Base-by-base conservation (phyloP, 169 alveolate species). In the Plasmodium fragile region DNA sequence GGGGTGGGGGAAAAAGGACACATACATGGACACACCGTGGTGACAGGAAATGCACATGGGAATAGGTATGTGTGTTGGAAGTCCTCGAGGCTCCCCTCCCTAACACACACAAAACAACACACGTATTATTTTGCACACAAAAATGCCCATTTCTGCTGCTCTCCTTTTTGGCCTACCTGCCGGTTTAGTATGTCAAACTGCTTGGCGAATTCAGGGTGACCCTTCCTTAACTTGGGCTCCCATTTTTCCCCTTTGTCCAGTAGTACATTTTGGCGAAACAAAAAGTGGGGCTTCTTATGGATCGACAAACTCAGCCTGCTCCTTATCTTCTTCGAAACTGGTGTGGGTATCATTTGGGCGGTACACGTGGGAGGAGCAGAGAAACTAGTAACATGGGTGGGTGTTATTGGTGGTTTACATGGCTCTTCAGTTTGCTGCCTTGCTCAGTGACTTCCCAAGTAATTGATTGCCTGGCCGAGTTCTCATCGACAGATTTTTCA, bases 261-360 rank as follows among this genome's bases (percentile, higher is more conserved):
- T 73, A 75, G 78, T 39, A 73, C 45, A 84, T 84, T 84, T 84
- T 72, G 80, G 3, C 93, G 82, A 43, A 84, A 84, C 78, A 84
- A 53, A 84, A 84, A 84, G 45, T 84, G 93, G 8, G 93, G 93
- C 55, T 84, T 84, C 32, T 75, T 84, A 28, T 84, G 93, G 70
- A 84, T 77, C 13, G 93, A 84, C 84, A 84, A 41, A 55, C 69
- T 84, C 73, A 84, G 45, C 69, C 93, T 45, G 65, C 93, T 84
- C 65, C 93, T 84, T 18, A 84, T 84, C 69, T 84, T 84, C 49
- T 84, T 84, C 30, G 93, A 84, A 45, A 84, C 93, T 25, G 93
- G 93, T 18, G 93, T 73, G 18, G 93, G 93, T 10, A 84, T 73
- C 93, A 84, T 84, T 72, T 84, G 78, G 41, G 8, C 18, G 34